A percentile compares a stretch with the other conserved stretches of the same genome.
phyloP scores from a whole-genome alignment of 495 filamentous ascomycete genomes.

The Hypoxylon rickii region DNA sequence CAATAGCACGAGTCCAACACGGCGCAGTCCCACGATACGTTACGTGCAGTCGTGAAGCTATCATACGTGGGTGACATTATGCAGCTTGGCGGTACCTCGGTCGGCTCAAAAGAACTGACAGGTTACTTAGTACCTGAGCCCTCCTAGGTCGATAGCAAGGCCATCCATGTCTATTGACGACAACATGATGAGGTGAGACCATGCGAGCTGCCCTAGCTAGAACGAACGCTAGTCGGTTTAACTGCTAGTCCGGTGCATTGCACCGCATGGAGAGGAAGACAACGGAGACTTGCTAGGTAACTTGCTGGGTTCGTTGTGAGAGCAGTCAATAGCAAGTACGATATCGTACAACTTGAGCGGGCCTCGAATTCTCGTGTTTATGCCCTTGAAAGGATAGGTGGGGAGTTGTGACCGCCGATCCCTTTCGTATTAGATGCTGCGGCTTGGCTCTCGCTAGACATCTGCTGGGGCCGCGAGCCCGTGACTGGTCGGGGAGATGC shows the following conservation, averaged over 20 bases:
- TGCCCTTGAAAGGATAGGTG: conserved; percentile 20
- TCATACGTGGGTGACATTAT: conserved; percentile 32
- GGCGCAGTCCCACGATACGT: conserved; percentile 23
- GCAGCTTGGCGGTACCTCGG: conserved; percentile 21
- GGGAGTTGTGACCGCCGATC: conserved; percentile 33
- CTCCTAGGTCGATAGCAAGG: conserved; percentile 5
- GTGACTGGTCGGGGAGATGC: conserved; percentile 23
- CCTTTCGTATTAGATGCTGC: conserved; percentile 33
- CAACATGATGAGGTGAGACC: conserved; percentile 15
- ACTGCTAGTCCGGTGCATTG: background rate
- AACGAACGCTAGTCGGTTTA: conserved; percentile 2
- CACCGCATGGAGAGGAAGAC: conserved; percentile 11
- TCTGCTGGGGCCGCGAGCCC: conserved; percentile 11
- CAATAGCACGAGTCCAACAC: background rate
- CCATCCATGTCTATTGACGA: conserved; percentile 22
- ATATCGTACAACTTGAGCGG: conserved; percentile 25
- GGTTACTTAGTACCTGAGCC: background rate
- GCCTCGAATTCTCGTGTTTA: conserved; percentile 27
- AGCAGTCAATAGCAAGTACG: conserved; percentile 7
- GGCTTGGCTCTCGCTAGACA: conserved; percentile 13
- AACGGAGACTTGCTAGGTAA: conserved; percentile 12
- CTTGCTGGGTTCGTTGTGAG: background rate
- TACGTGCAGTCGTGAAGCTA: conserved; percentile 23
- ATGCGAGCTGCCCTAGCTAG: background rate
- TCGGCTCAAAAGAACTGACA: conserved; percentile 4